These are phyloP conservation scores for Lasiodiplodia theobromae DNA, from an alignment of 2,329 filamentous ascomycete species.

Conservation along the genomic window DNA sequence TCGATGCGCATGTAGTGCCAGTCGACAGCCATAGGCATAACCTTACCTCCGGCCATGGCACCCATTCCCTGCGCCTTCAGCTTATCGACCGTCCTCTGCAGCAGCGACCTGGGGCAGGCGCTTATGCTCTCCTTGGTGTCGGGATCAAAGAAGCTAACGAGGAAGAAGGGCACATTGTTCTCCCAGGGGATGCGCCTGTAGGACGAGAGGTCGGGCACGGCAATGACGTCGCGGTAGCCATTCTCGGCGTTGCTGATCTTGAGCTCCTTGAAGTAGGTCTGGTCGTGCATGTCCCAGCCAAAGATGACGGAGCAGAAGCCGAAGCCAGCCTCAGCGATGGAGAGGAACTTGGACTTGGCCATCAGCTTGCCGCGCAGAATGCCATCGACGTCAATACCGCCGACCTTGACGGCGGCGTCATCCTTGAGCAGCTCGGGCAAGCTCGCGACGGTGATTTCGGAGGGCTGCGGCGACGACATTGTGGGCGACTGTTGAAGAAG, in stretches of 20 bases:
- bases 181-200: constrained; percentile 93
- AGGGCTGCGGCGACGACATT: constrained; percentile 38
- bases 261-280: constrained; percentile 85
- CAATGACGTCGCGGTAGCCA: constrained; percentile 85
- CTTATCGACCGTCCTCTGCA: constrained; percentile 73
- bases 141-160: constrained; percentile 83
- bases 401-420: constrained; percentile 85
- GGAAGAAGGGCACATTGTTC: constrained; percentile 82
- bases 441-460: constrained; percentile 66
- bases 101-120: constrained; percentile 79
- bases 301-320: constrained; percentile 95
- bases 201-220: constrained; percentile 77
- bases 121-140: constrained; percentile 75
- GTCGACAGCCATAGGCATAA: neutral
- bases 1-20: neutral
- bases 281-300: constrained; percentile 97
- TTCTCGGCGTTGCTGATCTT: constrained; percentile 89
- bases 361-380: constrained; percentile 88
- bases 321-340: constrained; percentile 80
- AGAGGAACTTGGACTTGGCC: constrained; percentile 91
- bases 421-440: constrained; percentile 71
- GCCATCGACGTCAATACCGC: constrained; percentile 86
- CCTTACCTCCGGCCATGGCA: constrained; percentile 84
- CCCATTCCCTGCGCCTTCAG: constrained; percentile 73
- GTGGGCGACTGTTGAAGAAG: constrained; percentile 29